Percentiles rank a stretch among this genome's conserved stretches.
Conservation (phyloP, 495 filamentous ascomycete species). For the Sordaria brevicollis region DNA sequence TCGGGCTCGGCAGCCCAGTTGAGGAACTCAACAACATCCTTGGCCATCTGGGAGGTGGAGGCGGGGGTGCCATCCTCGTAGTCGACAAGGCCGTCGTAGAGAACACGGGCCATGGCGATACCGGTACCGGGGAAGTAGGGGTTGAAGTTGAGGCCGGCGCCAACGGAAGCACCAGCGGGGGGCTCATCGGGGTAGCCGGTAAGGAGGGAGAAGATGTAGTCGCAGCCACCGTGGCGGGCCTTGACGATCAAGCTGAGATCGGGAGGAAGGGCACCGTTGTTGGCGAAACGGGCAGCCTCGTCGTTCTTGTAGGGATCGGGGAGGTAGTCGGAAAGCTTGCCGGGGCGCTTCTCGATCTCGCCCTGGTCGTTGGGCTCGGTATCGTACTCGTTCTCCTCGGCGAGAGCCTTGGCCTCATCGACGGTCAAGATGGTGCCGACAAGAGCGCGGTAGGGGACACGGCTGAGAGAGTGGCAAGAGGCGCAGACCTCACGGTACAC, state of each 20-base stretch:
- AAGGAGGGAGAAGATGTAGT: slow-evolving; percentile 94
- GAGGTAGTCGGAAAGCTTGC: slow-evolving; percentile 97
- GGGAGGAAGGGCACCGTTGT: slow-evolving; percentile 94
- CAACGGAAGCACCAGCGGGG: slow-evolving; percentile 72
- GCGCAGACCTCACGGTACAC: slow-evolving; percentile 99
- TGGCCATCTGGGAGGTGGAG: slow-evolving; percentile 96
- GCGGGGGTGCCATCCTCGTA: slow-evolving; percentile 97
- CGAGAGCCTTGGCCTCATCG: slow-evolving; percentile 93
- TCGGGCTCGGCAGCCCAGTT: slow-evolving; percentile 99
- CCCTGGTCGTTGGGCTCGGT: slow-evolving; percentile 96
- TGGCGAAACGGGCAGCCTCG: slow-evolving; percentile 93
- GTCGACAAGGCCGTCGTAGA: slow-evolving; percentile 95
- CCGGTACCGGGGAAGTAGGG: slow-evolving; percentile 99
- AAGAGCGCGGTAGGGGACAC: slow-evolving; percentile 86
- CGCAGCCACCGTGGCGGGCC: slow-evolving; percentile 91
- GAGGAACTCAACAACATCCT: slow-evolving; percentile 97
- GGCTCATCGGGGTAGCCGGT: slow-evolving; percentile 99
- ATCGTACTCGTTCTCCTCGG: slow-evolving; percentile 98
- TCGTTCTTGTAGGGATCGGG: slow-evolving; percentile 95
- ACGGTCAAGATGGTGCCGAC: slow-evolving; percentile 90
- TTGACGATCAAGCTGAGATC: slow-evolving; percentile 98
- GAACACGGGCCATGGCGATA: slow-evolving; percentile 97
- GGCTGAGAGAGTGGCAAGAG: slow-evolving; percentile 89
- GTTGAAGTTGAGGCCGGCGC: slow-evolving; percentile 95
- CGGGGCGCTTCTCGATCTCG: slow-evolving; percentile 93